phyloP scores from a whole-genome alignment of 139 green algal genomes.

The Haematococcus lacustris region DNA sequence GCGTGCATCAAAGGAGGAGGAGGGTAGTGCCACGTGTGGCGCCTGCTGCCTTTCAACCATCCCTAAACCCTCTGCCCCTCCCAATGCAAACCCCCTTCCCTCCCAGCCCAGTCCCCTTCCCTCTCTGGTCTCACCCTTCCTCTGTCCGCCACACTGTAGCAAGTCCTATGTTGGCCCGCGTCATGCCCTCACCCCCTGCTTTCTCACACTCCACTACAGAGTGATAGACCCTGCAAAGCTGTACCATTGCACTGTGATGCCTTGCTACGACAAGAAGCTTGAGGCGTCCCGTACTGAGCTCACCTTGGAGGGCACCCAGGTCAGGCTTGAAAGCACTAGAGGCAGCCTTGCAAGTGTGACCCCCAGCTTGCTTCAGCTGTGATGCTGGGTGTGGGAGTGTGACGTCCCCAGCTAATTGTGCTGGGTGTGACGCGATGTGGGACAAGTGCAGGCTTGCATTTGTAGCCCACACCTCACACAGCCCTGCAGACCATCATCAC shows the following conservation, averaged over 20 bases:
- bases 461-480: too few species aligned
- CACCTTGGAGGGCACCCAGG: slow-evolving; percentile 5
- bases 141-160: background rate
- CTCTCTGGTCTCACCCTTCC: background rate
- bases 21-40: background rate
- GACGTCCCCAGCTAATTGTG: too few species aligned
- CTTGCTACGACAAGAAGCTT: slow-evolving; percentile 99
- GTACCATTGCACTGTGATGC: slow-evolving; percentile 93
- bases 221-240: slow-evolving; percentile 30
- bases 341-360: too few species aligned
- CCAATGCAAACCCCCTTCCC: background rate
- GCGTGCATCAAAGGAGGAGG: background rate
- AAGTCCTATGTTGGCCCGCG: background rate
- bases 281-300: slow-evolving; percentile 86
- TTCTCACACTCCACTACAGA: background rate
- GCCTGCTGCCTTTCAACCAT: background rate
- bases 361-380: too few species aligned
- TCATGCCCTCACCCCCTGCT: background rate
- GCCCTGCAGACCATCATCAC: too few species aligned
- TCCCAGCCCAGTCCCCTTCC: too few species aligned
- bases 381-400: too few species aligned
- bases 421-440: too few species aligned
- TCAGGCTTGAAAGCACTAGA: too few species aligned
- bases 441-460: too few species aligned
- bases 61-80: background rate